Evolutionary conservation across 805 yeast species (phyloP).

Genomic region (Starmerella etchellsii): DNA sequence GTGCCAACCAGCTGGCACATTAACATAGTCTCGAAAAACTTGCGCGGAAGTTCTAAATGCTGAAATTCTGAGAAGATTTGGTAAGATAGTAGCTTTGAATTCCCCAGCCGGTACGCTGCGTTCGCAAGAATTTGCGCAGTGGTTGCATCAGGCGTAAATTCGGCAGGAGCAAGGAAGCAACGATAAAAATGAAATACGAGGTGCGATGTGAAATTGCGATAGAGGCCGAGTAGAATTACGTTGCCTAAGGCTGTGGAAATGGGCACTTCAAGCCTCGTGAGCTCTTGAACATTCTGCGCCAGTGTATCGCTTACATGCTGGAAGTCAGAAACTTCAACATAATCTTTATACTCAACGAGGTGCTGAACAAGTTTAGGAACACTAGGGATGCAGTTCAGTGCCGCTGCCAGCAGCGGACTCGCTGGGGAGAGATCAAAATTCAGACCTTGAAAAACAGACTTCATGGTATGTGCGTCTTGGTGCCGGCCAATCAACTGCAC

Average conservation of each 20-base stretch:
- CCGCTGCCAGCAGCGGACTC: slow-evolving; percentile 8
- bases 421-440: slow-evolving; percentile 3
- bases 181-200: slow-evolving; percentile 17
- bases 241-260: slow-evolving; percentile 5
- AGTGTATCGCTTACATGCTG: slow-evolving; percentile 12
- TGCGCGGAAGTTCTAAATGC: slow-evolving; percentile 14
- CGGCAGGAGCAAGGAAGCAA: not conserved
- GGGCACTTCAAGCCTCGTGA: not conserved
- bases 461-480: slow-evolving; percentile 3
- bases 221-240: slow-evolving; percentile 10
- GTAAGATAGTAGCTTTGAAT: slow-evolving; percentile 22
- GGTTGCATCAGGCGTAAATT: slow-evolving; percentile 8
- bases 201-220: slow-evolving; percentile 13
- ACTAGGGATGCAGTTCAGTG: slow-evolving; percentile 6
- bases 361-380: not conserved
- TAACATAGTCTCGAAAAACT: slow-evolving; percentile 22
- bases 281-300: not conserved
- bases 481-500: slow-evolving; percentile 8
- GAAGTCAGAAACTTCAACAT: slow-evolving; percentile 4
- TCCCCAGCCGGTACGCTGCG: slow-evolving; percentile 23
- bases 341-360: not conserved
- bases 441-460: not conserved
- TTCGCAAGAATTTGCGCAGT: slow-evolving; percentile 20
- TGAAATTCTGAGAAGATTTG: slow-evolving; percentile 21
- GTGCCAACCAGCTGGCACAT: slow-evolving; percentile 21